These are phyloP conservation scores for Botrytis elliptica DNA, from an alignment of 2,329 filamentous ascomycete species.

Conservation along the genomic window DNA sequence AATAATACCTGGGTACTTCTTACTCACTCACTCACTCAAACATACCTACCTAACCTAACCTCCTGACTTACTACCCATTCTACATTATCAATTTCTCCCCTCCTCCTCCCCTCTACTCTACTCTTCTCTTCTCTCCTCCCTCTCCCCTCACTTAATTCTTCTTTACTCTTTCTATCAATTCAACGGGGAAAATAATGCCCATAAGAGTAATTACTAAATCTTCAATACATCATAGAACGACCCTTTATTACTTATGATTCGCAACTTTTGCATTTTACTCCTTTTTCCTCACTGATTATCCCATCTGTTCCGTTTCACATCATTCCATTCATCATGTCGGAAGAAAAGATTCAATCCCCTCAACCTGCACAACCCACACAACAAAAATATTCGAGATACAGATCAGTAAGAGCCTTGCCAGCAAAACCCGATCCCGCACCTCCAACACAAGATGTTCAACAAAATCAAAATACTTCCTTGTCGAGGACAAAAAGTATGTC, in stretches of 20 bases:
- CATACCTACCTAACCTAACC: no score
- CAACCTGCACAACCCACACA: slow-evolving; percentile 28
- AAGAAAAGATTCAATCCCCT: slow-evolving; percentile 26
- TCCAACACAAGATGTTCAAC: slow-evolving; percentile 25
- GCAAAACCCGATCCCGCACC: slow-evolving; percentile 22
- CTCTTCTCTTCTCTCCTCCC: background rate
- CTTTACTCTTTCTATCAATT: background rate
- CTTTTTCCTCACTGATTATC: background rate
- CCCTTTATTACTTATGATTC: slow-evolving; percentile 18
- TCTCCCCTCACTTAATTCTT: background rate
- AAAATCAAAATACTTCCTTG: background rate
- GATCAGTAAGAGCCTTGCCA: slow-evolving; percentile 51
- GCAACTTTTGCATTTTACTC: background rate
- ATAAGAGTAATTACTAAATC: slow-evolving; percentile 2
- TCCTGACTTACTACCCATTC: no score
- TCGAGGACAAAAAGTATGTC: slow-evolving; percentile 41
- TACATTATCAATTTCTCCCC: background rate
- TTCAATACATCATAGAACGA: slow-evolving; percentile 16
- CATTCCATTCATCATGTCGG: slow-evolving; percentile 26
- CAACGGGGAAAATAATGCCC: background rate
- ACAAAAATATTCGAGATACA: slow-evolving; percentile 56
- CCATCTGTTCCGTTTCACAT: background rate
- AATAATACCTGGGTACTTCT: background rate
- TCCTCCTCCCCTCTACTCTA: background rate
- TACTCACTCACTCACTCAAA: no score